A percentile compares a stretch with the other conserved stretches of the same genome.
These are phyloP conservation scores for Fraxinus latifolia DNA, from an alignment of 305 asterid genomes.

Conservation along the genomic window DNA sequence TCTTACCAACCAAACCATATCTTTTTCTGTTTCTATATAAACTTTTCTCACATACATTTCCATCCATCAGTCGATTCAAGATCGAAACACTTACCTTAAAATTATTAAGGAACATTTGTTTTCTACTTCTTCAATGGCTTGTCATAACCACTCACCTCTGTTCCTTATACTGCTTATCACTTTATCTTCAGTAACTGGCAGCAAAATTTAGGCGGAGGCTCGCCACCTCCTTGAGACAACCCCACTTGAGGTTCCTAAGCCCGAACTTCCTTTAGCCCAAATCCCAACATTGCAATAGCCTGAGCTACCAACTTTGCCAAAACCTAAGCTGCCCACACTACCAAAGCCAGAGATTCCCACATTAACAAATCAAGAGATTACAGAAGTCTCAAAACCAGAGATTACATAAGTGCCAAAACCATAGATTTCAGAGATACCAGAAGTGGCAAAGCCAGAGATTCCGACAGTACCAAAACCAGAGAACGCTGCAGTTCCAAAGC, in stretches of 20 bases:
- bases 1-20: background rate
- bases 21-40: background rate
- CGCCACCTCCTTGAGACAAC: constrained; percentile 8
- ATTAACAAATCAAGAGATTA: background rate
- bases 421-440: background rate
- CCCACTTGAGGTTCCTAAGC: constrained; percentile 13
- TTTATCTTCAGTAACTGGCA: constrained; percentile 5
- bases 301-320: background rate
- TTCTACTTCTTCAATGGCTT: constrained; percentile 1
- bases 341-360: constrained; percentile 17
- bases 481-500: background rate
- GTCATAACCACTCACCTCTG: background rate
- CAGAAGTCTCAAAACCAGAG: background rate
- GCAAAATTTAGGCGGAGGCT: background rate
- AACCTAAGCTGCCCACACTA: background rate
- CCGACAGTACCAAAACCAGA: constrained; percentile 12
- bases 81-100: background rate
- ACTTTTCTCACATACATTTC: background rate
- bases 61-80: background rate
- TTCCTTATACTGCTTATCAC: background rate
- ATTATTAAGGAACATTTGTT: too few species aligned
- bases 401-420: background rate
- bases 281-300: background rate
- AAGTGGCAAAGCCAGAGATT: constrained; percentile 10
- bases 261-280: background rate